Evolutionary conservation across 1,284 basidiomycete species (phyloP), one percentile per base, ranked within the genome.

Genomic region (Veloboletus limbatus): DNA sequence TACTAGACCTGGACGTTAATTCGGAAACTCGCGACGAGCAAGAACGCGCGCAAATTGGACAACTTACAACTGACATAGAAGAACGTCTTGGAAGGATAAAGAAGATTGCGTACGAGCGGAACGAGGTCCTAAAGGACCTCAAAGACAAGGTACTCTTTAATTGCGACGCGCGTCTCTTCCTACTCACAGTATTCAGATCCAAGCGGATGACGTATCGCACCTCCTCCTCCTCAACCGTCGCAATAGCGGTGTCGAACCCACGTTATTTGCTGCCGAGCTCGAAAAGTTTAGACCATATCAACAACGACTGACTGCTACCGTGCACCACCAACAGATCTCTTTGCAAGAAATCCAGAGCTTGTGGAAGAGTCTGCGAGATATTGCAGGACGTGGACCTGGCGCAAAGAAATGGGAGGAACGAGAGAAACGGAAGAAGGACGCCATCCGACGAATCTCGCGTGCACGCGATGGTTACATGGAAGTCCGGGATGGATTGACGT

Each of bases 251-350:
- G 86, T 90, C 4, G 93, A 98, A 56, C 85, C 89, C 0, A 79
- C 90, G 1, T 75, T 98, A 14, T 98, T 98, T 59, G 90, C 92
- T 0, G 79, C 85, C 6, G 95, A 98, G 67, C 79, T 98, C 14
- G 95, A 97, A 67, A 98, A 98, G 69, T 98, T 97, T 74, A 78
- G 82, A 18, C 91, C 94, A 1, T 94, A 92, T 62, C 93, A 97
- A 65, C 81, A 87, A 39, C 81, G 92, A 4, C 72, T 97, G 2
- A 71, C 79, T 2, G 77, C 86, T 1, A 91, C 90, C 1, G 74
- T 91, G 3, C 81, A 86, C 41, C 85, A 89, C 26, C 89, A 96
- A 54, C 81, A 89, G 54, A 63, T 74, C 11, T 74, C 82, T 1
- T 59, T 97, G 10, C 76, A 85, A 42, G 87, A 92, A 52, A 72